Conservation (phyloP, 345 rosid genomes). For the Triadica sebifera region DNA sequence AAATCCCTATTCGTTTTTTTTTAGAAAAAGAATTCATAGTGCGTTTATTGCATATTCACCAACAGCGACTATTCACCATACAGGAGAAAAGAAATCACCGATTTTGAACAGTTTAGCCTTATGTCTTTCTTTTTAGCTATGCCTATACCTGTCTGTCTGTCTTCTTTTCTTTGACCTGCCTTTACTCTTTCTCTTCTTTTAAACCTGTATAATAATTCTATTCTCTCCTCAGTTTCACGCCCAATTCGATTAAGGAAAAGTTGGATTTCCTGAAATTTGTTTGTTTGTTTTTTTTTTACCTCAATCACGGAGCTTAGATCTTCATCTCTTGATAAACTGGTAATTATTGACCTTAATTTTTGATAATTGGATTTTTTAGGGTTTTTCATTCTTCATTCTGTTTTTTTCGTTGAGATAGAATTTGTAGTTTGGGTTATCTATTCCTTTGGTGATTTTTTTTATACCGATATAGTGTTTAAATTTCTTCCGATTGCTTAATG, state of each 20-base stretch:
- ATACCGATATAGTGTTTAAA: not conserved
- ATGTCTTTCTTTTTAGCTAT: no score
- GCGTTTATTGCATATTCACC: no score
- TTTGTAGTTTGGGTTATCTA: not conserved
- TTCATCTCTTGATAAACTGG: conserved; percentile 2
- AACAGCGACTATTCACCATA: no score
- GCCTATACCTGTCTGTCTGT: no score
- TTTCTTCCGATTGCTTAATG: not conserved
- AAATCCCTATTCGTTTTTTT: no score
- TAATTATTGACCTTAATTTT: not conserved
- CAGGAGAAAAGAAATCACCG: no score
- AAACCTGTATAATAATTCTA: not conserved
- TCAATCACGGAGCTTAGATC: conserved; percentile 19
- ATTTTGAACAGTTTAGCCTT: no score
- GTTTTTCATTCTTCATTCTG: not conserved
- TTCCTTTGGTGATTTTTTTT: not conserved
- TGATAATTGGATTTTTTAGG: not conserved
- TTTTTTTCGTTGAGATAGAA: not conserved
- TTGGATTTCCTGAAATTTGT: not conserved
- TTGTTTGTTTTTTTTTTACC: no score
- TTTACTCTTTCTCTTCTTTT: conserved; percentile 7
- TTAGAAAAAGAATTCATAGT: no score
- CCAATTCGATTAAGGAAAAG: not conserved
- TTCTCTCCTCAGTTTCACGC: not conserved
- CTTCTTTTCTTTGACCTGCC: not conserved